Percentiles rank a stretch among this genome's conserved stretches.
phyloP scores from a whole-genome alignment of 495 filamentous ascomycete genomes.

The Aspergillus ostianus region DNA sequence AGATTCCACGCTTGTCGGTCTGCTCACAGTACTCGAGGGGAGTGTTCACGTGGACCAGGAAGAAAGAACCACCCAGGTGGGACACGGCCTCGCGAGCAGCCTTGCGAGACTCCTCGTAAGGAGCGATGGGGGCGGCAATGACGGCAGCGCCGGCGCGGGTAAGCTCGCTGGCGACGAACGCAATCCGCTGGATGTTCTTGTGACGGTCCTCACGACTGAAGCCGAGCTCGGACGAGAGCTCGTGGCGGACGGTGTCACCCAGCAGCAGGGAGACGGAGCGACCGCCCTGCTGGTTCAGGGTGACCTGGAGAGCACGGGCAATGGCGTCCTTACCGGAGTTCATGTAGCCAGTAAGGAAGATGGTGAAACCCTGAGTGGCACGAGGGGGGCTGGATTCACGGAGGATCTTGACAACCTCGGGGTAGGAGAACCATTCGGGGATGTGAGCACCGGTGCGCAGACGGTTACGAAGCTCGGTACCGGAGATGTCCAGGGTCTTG shows the following conservation, averaged over 20 bases:
- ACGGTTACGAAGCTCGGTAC: slow-evolving; percentile 88
- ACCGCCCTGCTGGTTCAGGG: slow-evolving; percentile 96
- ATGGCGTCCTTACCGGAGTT: slow-evolving; percentile 97
- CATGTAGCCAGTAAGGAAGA: slow-evolving; percentile 95
- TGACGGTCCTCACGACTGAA: slow-evolving; percentile 92
- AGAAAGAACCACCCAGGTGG: slow-evolving; percentile 80
- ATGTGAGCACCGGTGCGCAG: slow-evolving; percentile 89
- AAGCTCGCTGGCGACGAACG: slow-evolving; percentile 92
- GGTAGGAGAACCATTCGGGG: slow-evolving; percentile 99
- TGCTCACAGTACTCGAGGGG: slow-evolving; percentile 88
- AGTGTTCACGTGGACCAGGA: slow-evolving; percentile 92
- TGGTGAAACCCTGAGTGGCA: slow-evolving; percentile 88
- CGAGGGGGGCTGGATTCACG: slow-evolving; percentile 92
- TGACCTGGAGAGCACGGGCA: slow-evolving; percentile 92
- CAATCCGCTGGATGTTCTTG: slow-evolving; percentile 93
- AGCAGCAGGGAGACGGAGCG: slow-evolving; percentile 90
- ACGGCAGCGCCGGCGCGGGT: slow-evolving; percentile 91
- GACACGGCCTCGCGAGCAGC: slow-evolving; percentile 80
- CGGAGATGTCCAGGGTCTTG: slow-evolving; percentile 94
- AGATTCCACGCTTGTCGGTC: slow-evolving; percentile 93
- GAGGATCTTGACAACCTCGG: slow-evolving; percentile 94
- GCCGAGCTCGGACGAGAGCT: slow-evolving; percentile 92
- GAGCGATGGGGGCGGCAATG: slow-evolving; percentile 96
- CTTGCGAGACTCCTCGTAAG: slow-evolving; percentile 74
- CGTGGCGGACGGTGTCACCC: slow-evolving; percentile 90